These are phyloP conservation scores for Rhynchosporium agropyri DNA, from an alignment of 2,329 filamentous ascomycete genomes.

Conservation along the genomic window DNA sequence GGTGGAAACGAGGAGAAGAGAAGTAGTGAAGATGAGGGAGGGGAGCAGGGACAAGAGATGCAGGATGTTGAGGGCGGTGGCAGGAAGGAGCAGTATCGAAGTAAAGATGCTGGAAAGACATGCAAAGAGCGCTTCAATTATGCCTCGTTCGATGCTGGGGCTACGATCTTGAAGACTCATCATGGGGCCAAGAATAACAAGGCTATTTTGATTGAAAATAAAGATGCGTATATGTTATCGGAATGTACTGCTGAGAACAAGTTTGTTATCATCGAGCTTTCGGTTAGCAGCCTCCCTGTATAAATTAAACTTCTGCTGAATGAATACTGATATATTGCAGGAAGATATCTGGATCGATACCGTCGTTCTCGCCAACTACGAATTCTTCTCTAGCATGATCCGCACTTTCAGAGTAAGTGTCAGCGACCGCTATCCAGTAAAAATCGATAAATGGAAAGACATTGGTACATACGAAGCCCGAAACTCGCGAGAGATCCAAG, in stretches of 20 bases:
- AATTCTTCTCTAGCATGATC: slow-evolving; percentile 98
- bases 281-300: slow-evolving; percentile 62
- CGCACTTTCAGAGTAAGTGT: slow-evolving; percentile 89
- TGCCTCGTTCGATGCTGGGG: slow-evolving; percentile 94
- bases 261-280: slow-evolving; percentile 88
- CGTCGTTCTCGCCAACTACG: slow-evolving; percentile 95
- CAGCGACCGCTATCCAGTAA: slow-evolving; percentile 92
- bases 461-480: slow-evolving; percentile 87
- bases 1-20: slow-evolving; percentile 29
- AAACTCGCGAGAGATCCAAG: slow-evolving; percentile 91
- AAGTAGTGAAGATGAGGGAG: slow-evolving; percentile 25
- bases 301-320: neutral
- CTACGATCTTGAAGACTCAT: slow-evolving; percentile 89
- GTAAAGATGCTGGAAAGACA: slow-evolving; percentile 93
- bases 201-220: slow-evolving; percentile 90
- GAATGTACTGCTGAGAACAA: slow-evolving; percentile 87
- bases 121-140: slow-evolving; percentile 98
- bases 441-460: slow-evolving; percentile 87
- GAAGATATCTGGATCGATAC: slow-evolving; percentile 81
- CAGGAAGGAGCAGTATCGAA: slow-evolving; percentile 53
- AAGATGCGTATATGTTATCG: slow-evolving; percentile 97
- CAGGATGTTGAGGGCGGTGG: slow-evolving; percentile 39
- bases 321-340: slow-evolving; percentile 32
- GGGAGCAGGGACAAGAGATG: slow-evolving; percentile 25
- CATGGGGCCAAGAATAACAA: slow-evolving; percentile 84